These are phyloP conservation scores for Yarrowia yakushimensis DNA, from an alignment of 805 yeast species.

Conservation along the genomic window DNA sequence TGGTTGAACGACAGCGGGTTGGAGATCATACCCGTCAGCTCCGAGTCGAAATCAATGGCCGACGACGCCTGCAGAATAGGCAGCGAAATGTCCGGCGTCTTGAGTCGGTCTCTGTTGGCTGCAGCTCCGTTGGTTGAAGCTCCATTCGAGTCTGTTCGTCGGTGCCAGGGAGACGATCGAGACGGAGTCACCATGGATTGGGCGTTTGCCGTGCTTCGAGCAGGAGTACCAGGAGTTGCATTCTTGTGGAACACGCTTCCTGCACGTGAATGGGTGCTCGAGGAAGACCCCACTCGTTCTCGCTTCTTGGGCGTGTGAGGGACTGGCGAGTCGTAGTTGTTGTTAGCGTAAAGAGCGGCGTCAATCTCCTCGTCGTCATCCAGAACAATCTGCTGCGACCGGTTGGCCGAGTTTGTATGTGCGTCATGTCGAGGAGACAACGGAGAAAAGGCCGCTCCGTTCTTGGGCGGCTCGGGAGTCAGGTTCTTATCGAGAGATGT, in stretches of 20 bases:
- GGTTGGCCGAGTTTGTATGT: conserved; percentile 18
- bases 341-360: conserved; percentile 11
- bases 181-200: conserved; percentile 10
- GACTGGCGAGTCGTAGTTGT: conserved; percentile 14
- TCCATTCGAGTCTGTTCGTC: not conserved
- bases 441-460: not conserved
- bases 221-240: conserved; percentile 3
- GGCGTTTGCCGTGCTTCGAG: not conserved
- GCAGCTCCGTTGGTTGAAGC: too few species aligned
- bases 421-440: conserved; percentile 18
- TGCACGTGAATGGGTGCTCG: not conserved
- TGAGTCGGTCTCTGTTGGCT: not conserved
- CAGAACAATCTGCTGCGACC: conserved; percentile 23
- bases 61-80: conserved; percentile 19
- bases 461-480: conserved; percentile 13
- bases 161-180: conserved; percentile 17
- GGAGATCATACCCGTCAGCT: conserved; percentile 9
- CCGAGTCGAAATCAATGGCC: conserved; percentile 15
- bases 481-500: not conserved
- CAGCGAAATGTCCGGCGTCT: conserved; percentile 17
- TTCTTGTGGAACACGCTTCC: conserved; percentile 12
- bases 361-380: conserved; percentile 22
- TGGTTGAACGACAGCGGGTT: conserved; percentile 18
- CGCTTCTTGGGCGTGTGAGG: conserved; percentile 14
- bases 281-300: conserved; percentile 3